Evolutionary conservation across 2,329 filamentous ascomycete genomes (phyloP), one percentile per base, ranked within the genome.

Genomic region (Drechmeria coniospora): DNA sequence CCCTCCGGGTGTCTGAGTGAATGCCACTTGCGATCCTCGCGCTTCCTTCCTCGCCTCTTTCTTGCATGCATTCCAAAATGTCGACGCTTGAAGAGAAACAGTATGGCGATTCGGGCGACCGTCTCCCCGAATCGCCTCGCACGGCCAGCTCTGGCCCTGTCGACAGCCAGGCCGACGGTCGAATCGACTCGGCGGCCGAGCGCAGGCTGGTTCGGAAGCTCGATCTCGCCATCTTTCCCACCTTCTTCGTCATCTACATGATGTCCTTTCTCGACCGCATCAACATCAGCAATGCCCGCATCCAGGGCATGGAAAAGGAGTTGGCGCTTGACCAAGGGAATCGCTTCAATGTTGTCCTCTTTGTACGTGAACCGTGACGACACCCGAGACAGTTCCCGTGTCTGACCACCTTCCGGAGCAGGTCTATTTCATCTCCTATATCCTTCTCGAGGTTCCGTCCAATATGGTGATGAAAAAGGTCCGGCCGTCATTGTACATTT

Each of bases 231-330:
- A 45, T 61, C 29, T 54, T 49, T 24, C 57, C 57, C 2, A 45
- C 54, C 17, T 45, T 60, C 13, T 57, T 55, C 27, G 23, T 59
- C 28, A 44, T 59, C 25, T 57, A 56, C 36, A 45, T 53, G 32
- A 46, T 59, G 43, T 54, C 54, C 6, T 59, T 57, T 31, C 40
- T 61, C 13, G 57, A 61, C 25, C 51, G 57, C 19, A 56, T 50
- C 36, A 61, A 62, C 36, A 61, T 63, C 30, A 54, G 56, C 44
- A 63, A 65, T 43, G 58, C 59, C 7, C 45, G 49, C 26, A 59
- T 63, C 30, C 47, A 58, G 36, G 53, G 59, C 21, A 45, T 66
- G 34, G 41, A 47, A 0, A 38, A 46, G 15, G 59, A 63, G 10
- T 46, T 65, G 2, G 39, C 53, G 7, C 46, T 64, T 9, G 15